A percentile compares a stretch with the other conserved stretches of the same genome.
Conservation (phyloP, 176 grass and related monocot species). For the Aechmea fasciata region DNA sequence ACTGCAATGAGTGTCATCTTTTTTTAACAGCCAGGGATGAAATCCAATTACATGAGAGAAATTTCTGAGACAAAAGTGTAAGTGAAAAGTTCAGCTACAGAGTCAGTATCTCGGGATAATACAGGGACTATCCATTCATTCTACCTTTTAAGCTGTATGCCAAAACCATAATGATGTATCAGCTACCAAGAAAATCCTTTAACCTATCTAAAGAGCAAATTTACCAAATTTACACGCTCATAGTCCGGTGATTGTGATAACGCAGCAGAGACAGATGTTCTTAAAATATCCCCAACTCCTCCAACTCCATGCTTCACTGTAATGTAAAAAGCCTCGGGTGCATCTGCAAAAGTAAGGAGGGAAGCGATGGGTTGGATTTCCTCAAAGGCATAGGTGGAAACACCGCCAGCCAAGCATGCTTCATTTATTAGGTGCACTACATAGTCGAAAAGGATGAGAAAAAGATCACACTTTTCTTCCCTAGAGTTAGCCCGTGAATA, state of each 20-base stretch:
- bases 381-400: slow-evolving; percentile 68
- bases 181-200: slow-evolving; percentile 7
- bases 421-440: slow-evolving; percentile 91
- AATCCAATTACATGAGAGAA: too few relatives aligned
- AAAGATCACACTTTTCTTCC: slow-evolving; percentile 85
- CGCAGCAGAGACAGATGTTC: slow-evolving; percentile 65
- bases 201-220: neutral
- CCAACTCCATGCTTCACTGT: slow-evolving; percentile 77
- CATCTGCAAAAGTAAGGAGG: slow-evolving; percentile 71
- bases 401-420: slow-evolving; percentile 53
- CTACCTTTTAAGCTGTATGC: too few relatives aligned
- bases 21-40: too few relatives aligned
- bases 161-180: neutral
- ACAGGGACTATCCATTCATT: too few relatives aligned
- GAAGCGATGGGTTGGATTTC: slow-evolving; percentile 76
- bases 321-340: slow-evolving; percentile 84
- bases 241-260: slow-evolving; percentile 63
- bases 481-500: slow-evolving; percentile 80
- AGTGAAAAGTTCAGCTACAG: too few relatives aligned
- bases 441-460: slow-evolving; percentile 84
- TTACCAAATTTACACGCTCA: slow-evolving; percentile 66
- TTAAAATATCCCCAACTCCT: slow-evolving; percentile 83
- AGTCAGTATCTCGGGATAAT: too few relatives aligned
- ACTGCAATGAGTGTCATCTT: too few relatives aligned
- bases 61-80: too few relatives aligned